Conservation (phyloP, 306 rosid genomes). For the Trifolium fragiferum region DNA sequence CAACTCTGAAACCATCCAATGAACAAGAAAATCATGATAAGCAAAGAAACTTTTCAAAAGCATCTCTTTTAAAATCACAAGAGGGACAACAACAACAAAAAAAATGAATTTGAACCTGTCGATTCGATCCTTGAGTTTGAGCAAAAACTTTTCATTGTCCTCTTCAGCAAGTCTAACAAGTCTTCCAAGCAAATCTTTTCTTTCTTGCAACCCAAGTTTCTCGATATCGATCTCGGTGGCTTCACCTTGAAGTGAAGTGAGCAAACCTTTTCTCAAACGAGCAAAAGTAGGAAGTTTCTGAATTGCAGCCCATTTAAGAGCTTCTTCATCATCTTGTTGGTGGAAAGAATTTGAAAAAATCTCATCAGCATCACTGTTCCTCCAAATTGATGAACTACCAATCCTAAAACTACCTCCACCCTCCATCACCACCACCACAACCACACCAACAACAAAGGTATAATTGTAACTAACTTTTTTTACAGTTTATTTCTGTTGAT, state of each 20-base stretch:
- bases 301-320: conserved; percentile 59
- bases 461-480: neutral
- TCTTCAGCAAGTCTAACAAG: conserved; percentile 70
- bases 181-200: conserved; percentile 65
- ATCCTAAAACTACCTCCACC: conserved; percentile 49
- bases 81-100: neutral
- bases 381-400: conserved; percentile 55
- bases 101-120: conserved; percentile 41
- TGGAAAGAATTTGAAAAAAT: conserved; percentile 48
- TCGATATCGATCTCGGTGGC: conserved; percentile 66
- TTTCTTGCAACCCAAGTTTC: conserved; percentile 71
- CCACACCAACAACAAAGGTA: neutral
- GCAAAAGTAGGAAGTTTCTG: conserved; percentile 55
- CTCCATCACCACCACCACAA: conserved; percentile 35
- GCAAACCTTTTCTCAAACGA: conserved; percentile 52
- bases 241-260: conserved; percentile 53
- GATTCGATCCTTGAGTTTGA: conserved; percentile 70
- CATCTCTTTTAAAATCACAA: neutral
- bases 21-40: conserved; percentile 21
- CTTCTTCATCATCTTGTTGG: conserved; percentile 54
- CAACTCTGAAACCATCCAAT: conserved; percentile 51
- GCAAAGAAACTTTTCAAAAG: neutral
- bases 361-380: conserved; percentile 45
- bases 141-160: conserved; percentile 81
- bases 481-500: no score